phyloP scores from a whole-genome alignment of 306 rosid genomes.

The Cucumis cinereus region DNA sequence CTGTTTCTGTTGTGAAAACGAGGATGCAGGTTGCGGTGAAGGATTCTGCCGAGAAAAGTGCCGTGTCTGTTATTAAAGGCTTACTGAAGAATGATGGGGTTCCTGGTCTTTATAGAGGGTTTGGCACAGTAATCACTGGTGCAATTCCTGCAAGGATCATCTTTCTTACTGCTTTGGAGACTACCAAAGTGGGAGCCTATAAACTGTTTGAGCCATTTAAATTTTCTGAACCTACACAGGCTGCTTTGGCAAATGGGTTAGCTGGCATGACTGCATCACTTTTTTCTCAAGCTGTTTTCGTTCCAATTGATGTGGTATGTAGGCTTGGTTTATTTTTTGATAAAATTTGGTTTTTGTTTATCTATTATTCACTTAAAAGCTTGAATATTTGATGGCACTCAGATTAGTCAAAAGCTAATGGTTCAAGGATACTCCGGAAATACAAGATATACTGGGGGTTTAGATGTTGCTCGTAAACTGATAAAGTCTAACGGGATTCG shows the following conservation, averaged over 20 bases:
- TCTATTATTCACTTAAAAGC: neutral
- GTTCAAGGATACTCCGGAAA: slow-evolving; percentile 92
- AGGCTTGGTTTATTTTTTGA: neutral
- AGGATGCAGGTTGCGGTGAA: slow-evolving; percentile 79
- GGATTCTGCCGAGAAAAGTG: slow-evolving; percentile 58
- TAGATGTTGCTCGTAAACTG: slow-evolving; percentile 72
- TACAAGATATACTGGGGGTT: slow-evolving; percentile 60
- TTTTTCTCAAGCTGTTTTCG: slow-evolving; percentile 71
- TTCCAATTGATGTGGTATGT: slow-evolving; percentile 84
- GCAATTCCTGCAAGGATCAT: slow-evolving; percentile 76
- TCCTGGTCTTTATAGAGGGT: slow-evolving; percentile 84
- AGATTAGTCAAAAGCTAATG: slow-evolving; percentile 91
- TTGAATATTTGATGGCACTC: slow-evolving; percentile 9
- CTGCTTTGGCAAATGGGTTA: slow-evolving; percentile 79
- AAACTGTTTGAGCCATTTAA: slow-evolving; percentile 53
- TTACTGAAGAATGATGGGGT: slow-evolving; percentile 64
- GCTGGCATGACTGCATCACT: slow-evolving; percentile 78
- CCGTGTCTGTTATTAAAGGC: slow-evolving; percentile 56
- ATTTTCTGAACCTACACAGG: slow-evolving; percentile 62
- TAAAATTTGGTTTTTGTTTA: slow-evolving; percentile 1
- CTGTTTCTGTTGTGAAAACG: slow-evolving; percentile 79
- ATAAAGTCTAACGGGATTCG: slow-evolving; percentile 51
- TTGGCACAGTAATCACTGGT: slow-evolving; percentile 72
- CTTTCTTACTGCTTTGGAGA: slow-evolving; percentile 74
- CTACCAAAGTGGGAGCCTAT: slow-evolving; percentile 61